These are phyloP conservation scores for Nicotiana tabacum DNA, from an alignment of 257 asterid species.

Conservation along the genomic window DNA sequence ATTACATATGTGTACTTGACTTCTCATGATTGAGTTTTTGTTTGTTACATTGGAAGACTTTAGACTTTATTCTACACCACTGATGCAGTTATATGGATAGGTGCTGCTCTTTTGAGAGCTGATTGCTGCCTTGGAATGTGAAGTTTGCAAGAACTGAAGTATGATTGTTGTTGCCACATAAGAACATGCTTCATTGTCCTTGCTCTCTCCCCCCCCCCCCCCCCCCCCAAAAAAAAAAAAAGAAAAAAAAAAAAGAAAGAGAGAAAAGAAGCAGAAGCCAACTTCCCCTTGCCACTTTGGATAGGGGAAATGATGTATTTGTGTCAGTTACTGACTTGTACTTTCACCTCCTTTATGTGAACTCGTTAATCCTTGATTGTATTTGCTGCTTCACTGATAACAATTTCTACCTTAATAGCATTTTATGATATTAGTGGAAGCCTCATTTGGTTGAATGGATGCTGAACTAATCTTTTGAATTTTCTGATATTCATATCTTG, in stretches of 20 bases:
- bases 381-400: not conserved
- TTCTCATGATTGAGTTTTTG: not conserved
- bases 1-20: not conserved
- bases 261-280: constrained; percentile 2
- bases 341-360: not conserved
- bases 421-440: constrained; percentile 2
- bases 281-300: not conserved
- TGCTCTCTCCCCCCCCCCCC: not conserved
- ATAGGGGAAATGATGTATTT: not conserved
- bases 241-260: too few species aligned
- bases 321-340: not conserved
- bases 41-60: not conserved
- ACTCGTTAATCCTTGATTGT: not conserved
- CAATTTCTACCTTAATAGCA: constrained; percentile 3
- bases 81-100: not conserved
- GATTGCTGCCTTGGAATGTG: not conserved
- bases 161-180: not conserved
- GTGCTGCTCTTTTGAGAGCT: not conserved
- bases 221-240: not conserved
- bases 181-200: not conserved
- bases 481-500: not conserved
- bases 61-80: not conserved
- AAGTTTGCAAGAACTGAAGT: not conserved
- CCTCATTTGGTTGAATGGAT: not conserved
- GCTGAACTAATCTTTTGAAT: not conserved